Percentiles rank a stretch among this genome's conserved stretches.
phyloP scores from a whole-genome alignment of 2,329 filamentous ascomycete genomes.

The Drechslerella coelobrocha region DNA sequence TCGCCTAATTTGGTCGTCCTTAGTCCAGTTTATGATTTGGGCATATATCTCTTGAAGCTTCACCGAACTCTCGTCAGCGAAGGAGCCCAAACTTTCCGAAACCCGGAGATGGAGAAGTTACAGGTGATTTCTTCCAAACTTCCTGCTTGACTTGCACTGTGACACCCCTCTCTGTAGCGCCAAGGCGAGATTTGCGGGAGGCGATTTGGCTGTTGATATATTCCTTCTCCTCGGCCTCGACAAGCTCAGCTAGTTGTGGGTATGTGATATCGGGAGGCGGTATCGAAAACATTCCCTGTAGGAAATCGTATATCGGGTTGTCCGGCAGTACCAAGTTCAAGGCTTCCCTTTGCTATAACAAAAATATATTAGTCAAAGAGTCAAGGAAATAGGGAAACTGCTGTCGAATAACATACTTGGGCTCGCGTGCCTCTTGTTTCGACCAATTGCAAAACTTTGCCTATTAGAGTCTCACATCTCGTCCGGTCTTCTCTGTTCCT shows the following conservation, averaged over 20 bases:
- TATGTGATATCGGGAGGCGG: conserved; percentile 82
- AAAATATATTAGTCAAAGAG: conserved; percentile 4
- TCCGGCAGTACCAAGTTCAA: conserved; percentile 78
- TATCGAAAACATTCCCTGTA: conserved; percentile 75
- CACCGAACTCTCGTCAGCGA: conserved; percentile 25
- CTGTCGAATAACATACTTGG: conserved; percentile 12
- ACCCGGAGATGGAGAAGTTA: conserved; percentile 6
- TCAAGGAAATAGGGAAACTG: neutral
- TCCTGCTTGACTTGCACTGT: conserved; percentile 87
- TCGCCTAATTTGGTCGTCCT: conserved; percentile 81
- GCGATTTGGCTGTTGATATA: conserved; percentile 88
- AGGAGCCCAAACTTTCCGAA: neutral
- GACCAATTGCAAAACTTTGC: conserved; percentile 36
- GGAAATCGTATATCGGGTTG: conserved; percentile 77
- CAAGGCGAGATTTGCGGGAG: conserved; percentile 84
- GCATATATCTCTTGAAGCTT: conserved; percentile 80
- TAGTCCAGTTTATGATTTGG: conserved; percentile 86
- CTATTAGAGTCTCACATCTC: conserved; percentile 58
- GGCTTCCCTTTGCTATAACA: conserved; percentile 59
- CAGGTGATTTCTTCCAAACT: conserved; percentile 66
- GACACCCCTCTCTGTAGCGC: conserved; percentile 81
- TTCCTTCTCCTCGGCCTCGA: conserved; percentile 85
- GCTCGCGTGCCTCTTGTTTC: conserved; percentile 46
- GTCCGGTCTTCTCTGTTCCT: conserved; percentile 64
- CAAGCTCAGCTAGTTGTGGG: conserved; percentile 78